Percentiles rank a stretch among this genome's conserved stretches.
Evolutionary conservation across 2,329 filamentous ascomycete genomes (phyloP).

Genomic region (Rhynchosporium graminicola): DNA sequence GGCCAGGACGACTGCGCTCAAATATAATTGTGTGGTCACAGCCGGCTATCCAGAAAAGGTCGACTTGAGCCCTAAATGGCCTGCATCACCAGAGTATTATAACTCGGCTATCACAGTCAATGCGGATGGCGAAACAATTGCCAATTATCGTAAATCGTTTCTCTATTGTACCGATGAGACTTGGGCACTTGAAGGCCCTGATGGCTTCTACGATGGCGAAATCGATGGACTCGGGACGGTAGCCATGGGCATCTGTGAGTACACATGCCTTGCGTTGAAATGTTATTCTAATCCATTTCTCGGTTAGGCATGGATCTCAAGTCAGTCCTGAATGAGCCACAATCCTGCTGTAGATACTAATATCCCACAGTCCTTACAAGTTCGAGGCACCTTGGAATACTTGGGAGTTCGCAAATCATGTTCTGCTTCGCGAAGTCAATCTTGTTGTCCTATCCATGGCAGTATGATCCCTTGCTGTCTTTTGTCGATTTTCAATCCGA

Average conservation of each 20-base stretch:
- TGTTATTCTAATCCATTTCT: neutral
- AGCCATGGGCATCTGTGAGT: conserved; percentile 61
- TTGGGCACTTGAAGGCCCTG: conserved; percentile 57
- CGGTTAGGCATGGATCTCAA: conserved; percentile 60
- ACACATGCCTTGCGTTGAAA: neutral
- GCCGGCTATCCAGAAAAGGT: conserved; percentile 75
- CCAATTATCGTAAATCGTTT: conserved; percentile 61
- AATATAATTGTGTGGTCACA: conserved; percentile 66
- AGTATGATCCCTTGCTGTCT: neutral
- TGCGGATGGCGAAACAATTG: conserved; percentile 57
- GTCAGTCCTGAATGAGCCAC: conserved; percentile 40
- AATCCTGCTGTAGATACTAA: neutral
- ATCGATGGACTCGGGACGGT: conserved; percentile 53
- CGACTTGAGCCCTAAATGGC: conserved; percentile 53
- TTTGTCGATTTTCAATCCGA: too few species aligned
- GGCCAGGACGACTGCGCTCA: conserved; percentile 66
- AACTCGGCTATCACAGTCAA: conserved; percentile 58
- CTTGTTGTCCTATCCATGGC: conserved; percentile 75
- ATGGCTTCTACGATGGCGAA: conserved; percentile 51
- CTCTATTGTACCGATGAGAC: conserved; percentile 62
- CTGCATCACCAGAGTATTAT: conserved; percentile 53
- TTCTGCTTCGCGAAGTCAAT: conserved; percentile 56
- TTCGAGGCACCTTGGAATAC: conserved; percentile 52
- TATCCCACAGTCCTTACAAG: conserved; percentile 48
- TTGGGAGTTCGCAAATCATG: conserved; percentile 53